Evolutionary conservation across 768 basidiomycete genomes (phyloP), one percentile per base, ranked within the genome.

Genomic region (Suillus luteus): DNA sequence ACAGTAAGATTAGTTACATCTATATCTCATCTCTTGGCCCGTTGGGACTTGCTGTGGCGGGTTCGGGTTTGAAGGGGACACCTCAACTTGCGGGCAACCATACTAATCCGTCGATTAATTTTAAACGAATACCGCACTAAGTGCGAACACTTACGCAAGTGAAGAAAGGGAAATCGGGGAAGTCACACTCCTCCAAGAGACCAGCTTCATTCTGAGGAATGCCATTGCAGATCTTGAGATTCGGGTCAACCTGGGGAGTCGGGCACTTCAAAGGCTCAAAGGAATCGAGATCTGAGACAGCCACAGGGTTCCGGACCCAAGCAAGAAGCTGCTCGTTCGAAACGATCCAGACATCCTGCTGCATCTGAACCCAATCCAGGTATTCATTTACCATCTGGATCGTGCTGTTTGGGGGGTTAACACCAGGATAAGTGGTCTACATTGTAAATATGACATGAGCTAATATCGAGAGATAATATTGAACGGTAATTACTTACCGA

Each of bases 361-460:
- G 86, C 66, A 81, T 66, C 70, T 93, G 92, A 0, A 86, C 90
- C 91, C 91, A 93, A 73, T 93, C 91, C 41, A 93, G 78, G 79
- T 91, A 93, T 22, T 80, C 70, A 69, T 93, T 92, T 72, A 93
- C 85, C 90, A 92, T 92, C 35, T 80, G 70, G 69, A 92, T 88
- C 5, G 86, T 88, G 2, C 82, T 81, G 55, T 78, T 80, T 3
- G 78, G 74, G 5, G 79, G 75, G 17, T 76, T 73, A 17, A 86
- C 81, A 58, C 89, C 89, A 19, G 91, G 89, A 65, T 89, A 86
- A 2, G 81, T 82, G 19, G 73, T 78, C 85, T 78, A 46, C 81
- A 66, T 59, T 31, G 24, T 49, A 52, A 31, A 8, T 27, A 65
- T 33, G n/a, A 55, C 51, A 27, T 48, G 11, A 67, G 24, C 11